Conservation (phyloP, 2,329 filamentous ascomycete genomes). For the Colletotrichum karsti region DNA sequence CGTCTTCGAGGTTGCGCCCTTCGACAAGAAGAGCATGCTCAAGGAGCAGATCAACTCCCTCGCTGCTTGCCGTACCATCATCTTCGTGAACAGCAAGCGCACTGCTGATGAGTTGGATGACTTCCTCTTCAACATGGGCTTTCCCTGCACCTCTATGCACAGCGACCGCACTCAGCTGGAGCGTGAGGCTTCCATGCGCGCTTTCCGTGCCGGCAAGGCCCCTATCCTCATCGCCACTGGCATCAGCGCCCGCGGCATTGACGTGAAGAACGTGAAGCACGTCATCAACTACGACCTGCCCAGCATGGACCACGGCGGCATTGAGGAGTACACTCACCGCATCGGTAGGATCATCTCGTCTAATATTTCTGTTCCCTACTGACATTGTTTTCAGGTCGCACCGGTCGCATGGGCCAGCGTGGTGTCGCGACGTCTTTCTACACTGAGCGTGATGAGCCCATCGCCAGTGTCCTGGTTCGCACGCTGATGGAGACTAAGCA, state of each 20-base stretch:
- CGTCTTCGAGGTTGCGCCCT: slow-evolving; percentile 72
- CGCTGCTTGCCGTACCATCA: slow-evolving; percentile 79
- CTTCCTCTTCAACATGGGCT: slow-evolving; percentile 79
- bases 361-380: background rate
- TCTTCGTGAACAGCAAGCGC: slow-evolving; percentile 88
- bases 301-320: slow-evolving; percentile 78
- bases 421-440: slow-evolving; percentile 92
- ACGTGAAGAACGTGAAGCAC: slow-evolving; percentile 86
- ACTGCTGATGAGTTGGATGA: slow-evolving; percentile 88
- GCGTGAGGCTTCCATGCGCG: slow-evolving; percentile 89
- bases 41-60: slow-evolving; percentile 76
- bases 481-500: slow-evolving; percentile 84
- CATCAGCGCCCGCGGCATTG: slow-evolving; percentile 86
- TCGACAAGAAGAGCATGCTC: slow-evolving; percentile 75
- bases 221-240: slow-evolving; percentile 90
- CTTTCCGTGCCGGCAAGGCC: slow-evolving; percentile 77
- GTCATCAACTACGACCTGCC: slow-evolving; percentile 96
- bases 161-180: slow-evolving; percentile 87
- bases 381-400: slow-evolving; percentile 70
- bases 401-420: slow-evolving; percentile 88
- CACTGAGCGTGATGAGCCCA: slow-evolving; percentile 76
- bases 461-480: slow-evolving; percentile 80
- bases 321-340: slow-evolving; percentile 92
- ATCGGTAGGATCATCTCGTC: slow-evolving; percentile 72
- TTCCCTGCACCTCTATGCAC: slow-evolving; percentile 91